These are phyloP conservation scores for Mortierella sp. DNA, from an alignment of 371 early-diverging fungal genomes.

Conservation along the genomic window DNA sequence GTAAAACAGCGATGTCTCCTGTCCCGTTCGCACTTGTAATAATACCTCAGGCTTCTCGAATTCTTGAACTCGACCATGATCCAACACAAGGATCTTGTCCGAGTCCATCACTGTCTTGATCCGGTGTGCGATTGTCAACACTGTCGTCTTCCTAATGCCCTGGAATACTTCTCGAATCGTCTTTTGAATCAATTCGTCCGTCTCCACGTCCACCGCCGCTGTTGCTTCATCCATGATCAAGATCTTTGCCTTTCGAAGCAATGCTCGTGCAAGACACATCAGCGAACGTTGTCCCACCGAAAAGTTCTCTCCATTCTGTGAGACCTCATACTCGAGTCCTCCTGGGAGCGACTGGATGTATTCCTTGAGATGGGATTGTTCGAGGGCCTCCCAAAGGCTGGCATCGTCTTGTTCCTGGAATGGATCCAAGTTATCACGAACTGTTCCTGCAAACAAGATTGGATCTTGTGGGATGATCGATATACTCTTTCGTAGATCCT, in stretches of 20 bases:
- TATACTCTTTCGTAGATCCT: conserved; percentile 69
- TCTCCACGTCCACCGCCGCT: conserved; percentile 84
- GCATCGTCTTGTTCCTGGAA: conserved; percentile 59
- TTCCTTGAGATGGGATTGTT: conserved; percentile 63
- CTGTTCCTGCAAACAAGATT: conserved; percentile 67
- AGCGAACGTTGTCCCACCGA: conserved; percentile 74
- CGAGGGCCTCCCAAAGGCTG: conserved; percentile 63
- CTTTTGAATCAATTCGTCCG: conserved; percentile 84
- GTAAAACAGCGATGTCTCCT: conserved; percentile 64
- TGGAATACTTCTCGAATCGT: conserved; percentile 78
- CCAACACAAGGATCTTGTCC: conserved; percentile 67
- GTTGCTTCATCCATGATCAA: conserved; percentile 78
- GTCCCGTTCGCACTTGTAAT: conserved; percentile 21
- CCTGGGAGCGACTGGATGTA: conserved; percentile 59
- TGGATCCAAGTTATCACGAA: conserved; percentile 70
- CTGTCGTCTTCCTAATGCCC: conserved; percentile 38
- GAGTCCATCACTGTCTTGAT: conserved; percentile 70
- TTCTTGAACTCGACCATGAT: conserved; percentile 64
- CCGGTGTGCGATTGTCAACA: conserved; percentile 53
- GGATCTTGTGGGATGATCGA: conserved; percentile 82
- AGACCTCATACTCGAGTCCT: conserved; percentile 48
- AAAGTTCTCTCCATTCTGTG: conserved; percentile 64
- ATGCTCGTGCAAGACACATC: conserved; percentile 68
- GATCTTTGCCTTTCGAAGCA: conserved; percentile 57
- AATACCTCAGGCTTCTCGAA: conserved; percentile 66